Evolutionary conservation across 1,284 basidiomycete genomes (phyloP), one percentile per base, ranked within the genome.

Genomic region (Tilletia setariae): DNA sequence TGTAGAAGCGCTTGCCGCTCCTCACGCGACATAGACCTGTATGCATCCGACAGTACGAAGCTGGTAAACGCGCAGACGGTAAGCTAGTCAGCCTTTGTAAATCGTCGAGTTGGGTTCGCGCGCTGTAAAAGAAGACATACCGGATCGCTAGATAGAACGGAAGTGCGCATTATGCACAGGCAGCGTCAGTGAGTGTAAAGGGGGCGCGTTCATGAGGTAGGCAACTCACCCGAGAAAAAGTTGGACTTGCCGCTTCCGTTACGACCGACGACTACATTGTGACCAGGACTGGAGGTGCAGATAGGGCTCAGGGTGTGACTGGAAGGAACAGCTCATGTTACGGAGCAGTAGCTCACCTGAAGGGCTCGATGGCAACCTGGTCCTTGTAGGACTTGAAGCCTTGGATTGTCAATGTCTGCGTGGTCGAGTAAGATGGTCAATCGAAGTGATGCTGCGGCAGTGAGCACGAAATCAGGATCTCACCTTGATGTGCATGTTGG

Each of bases 1-100:
- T 98, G 95, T 4, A 98, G 85, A 6, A 98, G 87, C 0, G 91
- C 87, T 79, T 94, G 92, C 19, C 95, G 88, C 84, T 98, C 95
- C 80, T 98, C 94, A 62, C 92, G 87, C 11, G 90, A 89, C 89
- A 98, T 91, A 46, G 92, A 94, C 0, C 93, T 94, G 80, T 98
- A 98, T 30, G 94, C 94, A 85, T 98, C 96, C 6, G 93, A 94
- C 7, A 98, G 87, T 2, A 98, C 95, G 79, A 98, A 98, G 9
- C 95, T 63, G 91, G 79, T 98, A 96, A 21, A 40, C 35, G 35
- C 51, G 51, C n/a, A 3, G 2, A 13, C 21, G 51, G 13, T 13
- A 23, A 4, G 25, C 2, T 53, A 23, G 28, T 19, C 21, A 53
- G 51, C 35, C 4, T 40, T 40, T 40, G 35, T 40, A 6, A 6